Conservation (phyloP, 345 rosid genomes). For the Trapa bicornis region DNA sequence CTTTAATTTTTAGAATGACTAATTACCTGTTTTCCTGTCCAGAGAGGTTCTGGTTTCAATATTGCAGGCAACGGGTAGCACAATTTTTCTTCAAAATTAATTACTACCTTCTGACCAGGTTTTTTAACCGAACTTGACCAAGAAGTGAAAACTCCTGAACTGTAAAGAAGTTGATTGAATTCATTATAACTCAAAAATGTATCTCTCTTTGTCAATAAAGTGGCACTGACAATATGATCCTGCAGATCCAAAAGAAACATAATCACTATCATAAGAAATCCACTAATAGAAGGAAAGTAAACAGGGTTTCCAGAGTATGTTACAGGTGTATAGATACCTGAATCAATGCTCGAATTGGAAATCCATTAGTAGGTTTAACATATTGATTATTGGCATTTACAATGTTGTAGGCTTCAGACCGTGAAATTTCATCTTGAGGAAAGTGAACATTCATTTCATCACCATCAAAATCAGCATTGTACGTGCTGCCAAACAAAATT, state of each 20-base stretch:
- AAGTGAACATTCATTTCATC: constrained; percentile 99
- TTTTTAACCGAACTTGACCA: constrained; percentile 27
- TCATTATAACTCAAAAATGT: constrained; percentile 62
- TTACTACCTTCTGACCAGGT: constrained; percentile 52
- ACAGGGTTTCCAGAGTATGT: neutral
- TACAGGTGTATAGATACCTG: constrained; percentile 41
- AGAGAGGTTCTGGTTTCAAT: constrained; percentile 74
- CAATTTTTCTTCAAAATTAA: constrained; percentile 40
- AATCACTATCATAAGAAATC: neutral
- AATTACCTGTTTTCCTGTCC: constrained; percentile 97
- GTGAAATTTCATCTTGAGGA: constrained; percentile 98
- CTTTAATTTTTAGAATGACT: neutral
- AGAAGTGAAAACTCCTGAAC: constrained; percentile 57
- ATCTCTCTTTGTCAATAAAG: constrained; percentile 78
- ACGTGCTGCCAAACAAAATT: constrained; percentile 48
- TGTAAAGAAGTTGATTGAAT: constrained; percentile 69
- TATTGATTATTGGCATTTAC: constrained; percentile 97
- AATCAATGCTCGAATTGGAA: constrained; percentile 79
- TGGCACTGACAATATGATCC: constrained; percentile 92
- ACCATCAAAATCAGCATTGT: constrained; percentile 99
- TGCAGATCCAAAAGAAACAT: constrained; percentile 23
- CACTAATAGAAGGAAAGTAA: neutral
- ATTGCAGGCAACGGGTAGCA: constrained; percentile 45
- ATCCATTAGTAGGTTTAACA: constrained; percentile 90
- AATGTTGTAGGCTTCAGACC: constrained; percentile 94